Conservation (phyloP, 257 asterid genomes). For the Solanum commersonii region DNA sequence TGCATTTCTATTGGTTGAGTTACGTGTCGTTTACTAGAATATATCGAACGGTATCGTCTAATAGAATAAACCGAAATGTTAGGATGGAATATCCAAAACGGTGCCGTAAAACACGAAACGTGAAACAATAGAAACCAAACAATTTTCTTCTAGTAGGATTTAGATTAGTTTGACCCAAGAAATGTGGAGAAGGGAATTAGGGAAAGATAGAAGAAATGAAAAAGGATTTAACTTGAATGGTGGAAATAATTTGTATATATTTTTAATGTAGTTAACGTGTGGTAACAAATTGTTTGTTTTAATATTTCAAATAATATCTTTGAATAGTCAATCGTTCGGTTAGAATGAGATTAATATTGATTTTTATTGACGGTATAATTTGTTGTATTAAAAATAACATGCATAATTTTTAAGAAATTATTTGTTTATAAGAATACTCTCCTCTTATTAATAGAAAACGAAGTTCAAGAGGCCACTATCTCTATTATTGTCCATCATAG, state of each 20-base stretch:
- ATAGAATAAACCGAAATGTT: neutral
- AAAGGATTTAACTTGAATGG: neutral
- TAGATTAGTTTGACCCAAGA: neutral
- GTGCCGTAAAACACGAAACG: neutral
- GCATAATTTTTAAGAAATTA: neutral
- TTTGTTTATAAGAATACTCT: neutral
- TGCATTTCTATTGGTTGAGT: neutral
- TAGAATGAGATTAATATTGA: neutral
- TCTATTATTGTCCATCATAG: neutral
- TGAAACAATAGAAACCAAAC: neutral
- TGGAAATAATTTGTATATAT: neutral
- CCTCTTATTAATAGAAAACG: neutral
- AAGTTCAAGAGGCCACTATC: neutral
- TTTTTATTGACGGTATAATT: neutral
- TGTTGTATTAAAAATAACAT: neutral
- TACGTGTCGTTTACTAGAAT: neutral
- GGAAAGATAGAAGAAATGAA: neutral
- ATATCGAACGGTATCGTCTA: neutral
- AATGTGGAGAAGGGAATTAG: neutral
- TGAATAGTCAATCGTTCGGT: neutral
- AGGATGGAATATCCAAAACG: neutral
- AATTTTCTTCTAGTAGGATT: too few relatives aligned
- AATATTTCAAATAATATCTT: neutral
- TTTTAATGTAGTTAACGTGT: neutral
- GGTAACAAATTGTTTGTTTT: neutral